These are phyloP conservation scores for Phallus indusiatus DNA, from an alignment of 768 basidiomycete genomes.

Conservation along the genomic window DNA sequence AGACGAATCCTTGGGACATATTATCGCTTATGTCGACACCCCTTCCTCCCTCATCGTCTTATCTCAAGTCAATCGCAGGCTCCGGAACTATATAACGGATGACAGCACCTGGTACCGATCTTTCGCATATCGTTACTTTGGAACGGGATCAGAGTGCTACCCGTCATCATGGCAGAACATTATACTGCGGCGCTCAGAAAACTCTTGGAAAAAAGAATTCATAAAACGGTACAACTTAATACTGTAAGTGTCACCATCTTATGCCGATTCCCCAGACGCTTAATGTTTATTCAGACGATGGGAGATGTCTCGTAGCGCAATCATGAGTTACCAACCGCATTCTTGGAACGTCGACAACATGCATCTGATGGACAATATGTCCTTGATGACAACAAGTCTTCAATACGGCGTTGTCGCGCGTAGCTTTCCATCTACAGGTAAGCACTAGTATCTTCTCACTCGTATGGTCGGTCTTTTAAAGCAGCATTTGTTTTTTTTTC, in stretches of 20 bases:
- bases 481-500: neutral
- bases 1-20: conserved; percentile 62
- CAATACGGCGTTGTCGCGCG: conserved; percentile 65
- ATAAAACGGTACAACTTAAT: conserved; percentile 44
- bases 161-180: conserved; percentile 33
- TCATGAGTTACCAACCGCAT: conserved; percentile 56
- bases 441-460: neutral
- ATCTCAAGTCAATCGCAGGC: conserved; percentile 37
- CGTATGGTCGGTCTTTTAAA: neutral
- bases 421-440: conserved; percentile 57
- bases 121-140: conserved; percentile 58
- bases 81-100: conserved; percentile 59
- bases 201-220: conserved; percentile 64
- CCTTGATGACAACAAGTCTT: conserved; percentile 53
- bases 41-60: conserved; percentile 54
- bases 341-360: conserved; percentile 46
- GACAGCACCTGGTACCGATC: conserved; percentile 77
- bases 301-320: conserved; percentile 51
- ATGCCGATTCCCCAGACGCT: neutral
- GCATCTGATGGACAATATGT: conserved; percentile 44
- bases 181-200: conserved; percentile 47
- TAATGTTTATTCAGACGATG: conserved; percentile 44
- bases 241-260: conserved; percentile 30
- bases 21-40: conserved; percentile 57
- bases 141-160: conserved; percentile 54